These are phyloP conservation scores for Chlorella sp. DNA, from an alignment of 139 green algal genomes.

Conservation along the genomic window DNA sequence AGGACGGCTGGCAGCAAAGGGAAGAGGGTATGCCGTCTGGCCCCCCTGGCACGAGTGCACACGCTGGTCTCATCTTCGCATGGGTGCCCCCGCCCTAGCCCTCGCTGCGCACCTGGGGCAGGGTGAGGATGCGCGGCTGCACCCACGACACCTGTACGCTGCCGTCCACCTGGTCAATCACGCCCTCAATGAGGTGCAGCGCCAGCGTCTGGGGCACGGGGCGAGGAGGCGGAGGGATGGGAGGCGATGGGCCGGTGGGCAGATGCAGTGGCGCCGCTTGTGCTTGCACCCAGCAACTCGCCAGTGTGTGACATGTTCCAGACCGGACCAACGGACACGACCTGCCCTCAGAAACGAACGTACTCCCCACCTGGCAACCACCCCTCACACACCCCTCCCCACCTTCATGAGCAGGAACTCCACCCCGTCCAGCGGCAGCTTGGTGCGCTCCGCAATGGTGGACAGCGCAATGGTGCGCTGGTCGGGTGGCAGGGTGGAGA, in stretches of 20 bases:
- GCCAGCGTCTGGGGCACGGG: constrained; percentile 59
- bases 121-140: constrained; percentile 87
- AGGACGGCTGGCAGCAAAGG: too few species aligned
- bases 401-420: constrained; percentile 99
- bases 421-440: constrained; percentile 91
- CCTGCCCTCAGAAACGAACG: too few species aligned
- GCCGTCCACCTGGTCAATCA: constrained; percentile 87
- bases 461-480: constrained; percentile 77
- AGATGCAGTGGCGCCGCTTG: too few species aligned
- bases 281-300: too few species aligned
- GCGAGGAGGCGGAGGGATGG: constrained; percentile 18
- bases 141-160: constrained; percentile 91
- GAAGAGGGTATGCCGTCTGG: too few species aligned
- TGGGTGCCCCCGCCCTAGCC: too few species aligned
- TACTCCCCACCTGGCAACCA: too few species aligned
- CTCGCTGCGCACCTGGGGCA: constrained; percentile 49
- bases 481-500: constrained; percentile 79
- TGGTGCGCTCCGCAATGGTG: constrained; percentile 78
- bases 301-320: too few species aligned
- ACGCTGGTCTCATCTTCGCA: too few species aligned
- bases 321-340: too few species aligned
- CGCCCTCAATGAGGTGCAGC: constrained; percentile 91
- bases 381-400: too few species aligned
- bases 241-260: not conserved
- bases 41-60: too few species aligned